These are phyloP conservation scores for Dryas drummondii DNA, from an alignment of 306 rosid genomes.

Conservation along the genomic window DNA sequence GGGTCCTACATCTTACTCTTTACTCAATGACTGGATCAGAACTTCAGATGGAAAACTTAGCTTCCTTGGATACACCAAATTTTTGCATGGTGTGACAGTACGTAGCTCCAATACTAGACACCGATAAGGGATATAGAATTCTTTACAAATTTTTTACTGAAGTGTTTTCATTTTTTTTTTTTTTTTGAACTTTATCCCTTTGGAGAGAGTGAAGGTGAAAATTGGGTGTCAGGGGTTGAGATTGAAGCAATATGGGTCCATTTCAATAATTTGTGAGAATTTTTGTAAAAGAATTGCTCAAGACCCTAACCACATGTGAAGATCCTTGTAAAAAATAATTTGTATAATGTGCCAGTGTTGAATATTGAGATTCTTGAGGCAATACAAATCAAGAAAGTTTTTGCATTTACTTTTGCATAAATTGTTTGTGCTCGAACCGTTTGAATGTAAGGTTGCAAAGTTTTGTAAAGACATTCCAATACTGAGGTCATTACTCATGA, in stretches of 20 bases:
- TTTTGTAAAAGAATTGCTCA: conserved; percentile 5
- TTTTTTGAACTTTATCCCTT: neutral
- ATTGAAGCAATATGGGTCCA: conserved; percentile 14
- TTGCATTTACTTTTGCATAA: neutral
- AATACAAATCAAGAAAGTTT: conserved; percentile 3
- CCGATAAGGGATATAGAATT: conserved; percentile 36
- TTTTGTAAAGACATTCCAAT: no score
- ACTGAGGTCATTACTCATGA: no score
- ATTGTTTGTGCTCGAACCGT: neutral
- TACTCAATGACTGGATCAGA: conserved; percentile 86
- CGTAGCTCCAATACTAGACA: conserved; percentile 70
- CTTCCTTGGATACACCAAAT: conserved; percentile 77
- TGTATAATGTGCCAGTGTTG: conserved; percentile 5
- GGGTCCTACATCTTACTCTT: conserved; percentile 66
- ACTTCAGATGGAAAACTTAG: conserved; percentile 82
- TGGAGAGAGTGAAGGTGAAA: conserved; percentile 19
- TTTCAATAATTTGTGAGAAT: conserved; percentile 16
- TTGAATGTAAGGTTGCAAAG: no score
- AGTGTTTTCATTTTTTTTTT: conserved; percentile 2
- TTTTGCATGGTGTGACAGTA: conserved; percentile 83
- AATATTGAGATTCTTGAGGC: neutral
- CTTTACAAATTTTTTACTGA: conserved; percentile 15
- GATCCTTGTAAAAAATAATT: conserved; percentile 16
- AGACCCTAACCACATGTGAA: conserved; percentile 8
- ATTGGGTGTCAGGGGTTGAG: conserved; percentile 29